A percentile compares a stretch with the other conserved stretches of the same genome.
Evolutionary conservation across 228 moss, liverwort and hornwort genomes (phyloP).

Genomic region (Sphagnum magellanicum): DNA sequence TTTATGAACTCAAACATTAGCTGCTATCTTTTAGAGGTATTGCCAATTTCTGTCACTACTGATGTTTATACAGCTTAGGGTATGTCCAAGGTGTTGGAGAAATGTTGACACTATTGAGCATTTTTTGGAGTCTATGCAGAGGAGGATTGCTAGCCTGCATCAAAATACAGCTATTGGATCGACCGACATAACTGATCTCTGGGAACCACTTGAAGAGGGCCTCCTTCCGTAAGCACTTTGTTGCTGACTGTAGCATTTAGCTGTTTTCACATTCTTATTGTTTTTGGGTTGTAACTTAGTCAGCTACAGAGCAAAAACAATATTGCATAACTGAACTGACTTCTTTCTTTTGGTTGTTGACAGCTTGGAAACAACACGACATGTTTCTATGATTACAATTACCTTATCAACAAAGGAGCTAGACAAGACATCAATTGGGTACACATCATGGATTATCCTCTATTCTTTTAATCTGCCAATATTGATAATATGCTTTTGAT

Average conservation of each 20-base stretch:
- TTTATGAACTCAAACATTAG: too few relatives aligned
- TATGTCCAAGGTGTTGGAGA: too few relatives aligned
- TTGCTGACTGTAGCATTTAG: not conserved
- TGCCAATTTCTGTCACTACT: too few relatives aligned
- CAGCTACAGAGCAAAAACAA: not conserved
- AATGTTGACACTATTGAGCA: too few relatives aligned
- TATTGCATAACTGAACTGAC: not conserved
- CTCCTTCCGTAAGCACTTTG: constrained; percentile 75
- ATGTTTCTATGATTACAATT: constrained; percentile 99
- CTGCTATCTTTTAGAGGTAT: too few relatives aligned
- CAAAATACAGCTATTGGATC: constrained; percentile 99
- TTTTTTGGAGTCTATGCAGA: constrained; percentile 32
- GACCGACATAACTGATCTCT: constrained; percentile 97
- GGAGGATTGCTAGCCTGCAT: constrained; percentile 98
- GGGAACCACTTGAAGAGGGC: constrained; percentile 99
- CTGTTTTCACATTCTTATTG: not conserved
- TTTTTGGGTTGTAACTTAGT: not conserved
- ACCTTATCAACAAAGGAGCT: constrained; percentile 93
- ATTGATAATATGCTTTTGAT: too few relatives aligned
- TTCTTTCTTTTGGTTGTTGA: not conserved
- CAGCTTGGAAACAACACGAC: constrained; percentile 99
- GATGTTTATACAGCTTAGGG: too few relatives aligned
- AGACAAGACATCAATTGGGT: constrained; percentile 97
- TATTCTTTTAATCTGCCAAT: too few relatives aligned
- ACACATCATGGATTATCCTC: constrained; percentile 4